Percentiles rank a stretch among this genome's conserved stretches.
Evolutionary conservation across 2,329 filamentous ascomycete genomes (phyloP).

Genomic region (Ilyonectria destructans): DNA sequence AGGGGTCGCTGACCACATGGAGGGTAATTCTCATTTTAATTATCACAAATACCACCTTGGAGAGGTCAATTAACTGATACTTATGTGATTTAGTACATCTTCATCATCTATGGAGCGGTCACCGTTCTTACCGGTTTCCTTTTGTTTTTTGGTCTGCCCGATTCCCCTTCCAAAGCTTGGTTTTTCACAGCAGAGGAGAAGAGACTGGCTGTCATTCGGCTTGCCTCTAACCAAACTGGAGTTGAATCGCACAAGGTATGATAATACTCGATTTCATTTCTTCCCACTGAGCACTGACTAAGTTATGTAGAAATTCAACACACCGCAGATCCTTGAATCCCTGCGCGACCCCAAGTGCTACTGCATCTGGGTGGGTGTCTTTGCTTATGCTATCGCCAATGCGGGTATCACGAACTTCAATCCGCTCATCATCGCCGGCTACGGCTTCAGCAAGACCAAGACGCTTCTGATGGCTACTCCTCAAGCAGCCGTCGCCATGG

Average conservation of each 20-base stretch:
- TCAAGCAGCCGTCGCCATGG: conserved; percentile 53
- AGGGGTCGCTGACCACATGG: conserved; percentile 45
- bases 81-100: not conserved
- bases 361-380: conserved; percentile 44
- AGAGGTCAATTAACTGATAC: not conserved
- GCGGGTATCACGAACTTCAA: conserved; percentile 78
- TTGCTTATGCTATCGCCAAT: conserved; percentile 79
- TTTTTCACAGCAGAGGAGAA: conserved; percentile 44
- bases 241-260: conserved; percentile 20
- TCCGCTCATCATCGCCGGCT: conserved; percentile 74
- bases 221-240: conserved; percentile 23
- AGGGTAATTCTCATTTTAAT: conserved; percentile 26
- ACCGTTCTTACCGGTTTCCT: conserved; percentile 35
- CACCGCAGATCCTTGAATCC: conserved; percentile 37
- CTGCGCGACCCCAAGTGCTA: conserved; percentile 44
- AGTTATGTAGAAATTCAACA: conserved; percentile 32
- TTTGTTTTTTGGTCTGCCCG: conserved; percentile 37
- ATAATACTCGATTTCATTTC: too few relatives aligned
- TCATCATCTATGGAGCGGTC: conserved; percentile 45
- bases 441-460: conserved; percentile 50
- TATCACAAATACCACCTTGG: too few relatives aligned
- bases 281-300: not conserved
- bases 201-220: conserved; percentile 25
- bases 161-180: conserved; percentile 43
- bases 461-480: conserved; percentile 53